A percentile compares a stretch with the other conserved stretches of the same genome.
Evolutionary conservation across 148 eudicot genomes (phyloP).

Genomic region (Camellia granthamiana): DNA sequence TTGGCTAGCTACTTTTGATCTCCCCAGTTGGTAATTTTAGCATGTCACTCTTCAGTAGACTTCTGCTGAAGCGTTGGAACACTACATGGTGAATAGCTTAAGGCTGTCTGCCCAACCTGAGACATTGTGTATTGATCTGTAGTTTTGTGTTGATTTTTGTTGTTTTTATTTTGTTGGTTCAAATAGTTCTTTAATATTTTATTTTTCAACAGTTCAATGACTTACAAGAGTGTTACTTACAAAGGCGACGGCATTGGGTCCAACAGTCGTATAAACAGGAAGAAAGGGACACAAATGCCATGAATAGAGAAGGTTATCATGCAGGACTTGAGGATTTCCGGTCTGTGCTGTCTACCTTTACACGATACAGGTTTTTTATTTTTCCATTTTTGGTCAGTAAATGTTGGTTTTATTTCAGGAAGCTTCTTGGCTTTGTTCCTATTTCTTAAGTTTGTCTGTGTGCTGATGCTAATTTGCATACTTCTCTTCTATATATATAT

Average conservation of each 20-base stretch:
- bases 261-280: slow-evolving; percentile 28
- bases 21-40: background rate
- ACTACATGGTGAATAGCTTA: background rate
- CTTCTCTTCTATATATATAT: background rate
- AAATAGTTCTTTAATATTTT: background rate
- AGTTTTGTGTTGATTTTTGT: background rate
- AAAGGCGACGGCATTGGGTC: slow-evolving; percentile 61
- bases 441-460: background rate
- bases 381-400: background rate
- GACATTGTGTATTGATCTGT: background rate
- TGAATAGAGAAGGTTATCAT: slow-evolving; percentile 47
- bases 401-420: background rate
- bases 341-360: slow-evolving; percentile 69
- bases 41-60: background rate
- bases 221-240: slow-evolving; percentile 82
- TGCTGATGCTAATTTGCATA: background rate
- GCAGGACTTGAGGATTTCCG: slow-evolving; percentile 76
- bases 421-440: background rate
- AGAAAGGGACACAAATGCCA: slow-evolving; percentile 28
- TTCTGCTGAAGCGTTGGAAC: background rate
- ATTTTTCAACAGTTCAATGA: slow-evolving; percentile 59
- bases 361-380: slow-evolving; percentile 63
- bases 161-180: background rate
- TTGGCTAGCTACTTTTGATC: background rate
- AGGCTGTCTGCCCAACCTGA: background rate